A percentile compares a stretch with the other conserved stretches of the same genome.
Evolutionary conservation across 352 stramenopile species (phyloP).

Genomic region (Phytophthora tentaculata): DNA sequence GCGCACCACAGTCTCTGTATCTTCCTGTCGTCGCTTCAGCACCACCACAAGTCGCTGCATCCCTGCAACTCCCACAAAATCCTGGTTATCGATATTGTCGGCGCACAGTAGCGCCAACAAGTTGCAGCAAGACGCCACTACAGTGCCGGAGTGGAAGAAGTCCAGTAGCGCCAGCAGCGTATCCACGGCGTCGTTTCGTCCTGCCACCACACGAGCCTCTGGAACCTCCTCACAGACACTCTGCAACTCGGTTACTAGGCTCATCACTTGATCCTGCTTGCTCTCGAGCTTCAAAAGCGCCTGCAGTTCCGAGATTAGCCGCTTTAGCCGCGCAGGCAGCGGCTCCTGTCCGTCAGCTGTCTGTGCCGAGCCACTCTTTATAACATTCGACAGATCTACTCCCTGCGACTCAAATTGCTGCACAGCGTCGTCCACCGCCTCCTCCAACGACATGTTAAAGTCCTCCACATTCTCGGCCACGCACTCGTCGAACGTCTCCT

Average conservation of each 20-base stretch:
- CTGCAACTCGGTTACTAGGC: conserved; percentile 37
- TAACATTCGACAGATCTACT: conserved; percentile 87
- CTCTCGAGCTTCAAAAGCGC: conserved; percentile 3
- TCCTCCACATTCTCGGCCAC: conserved; percentile 91
- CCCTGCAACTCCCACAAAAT: conserved; percentile 55
- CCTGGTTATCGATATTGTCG: conserved; percentile 66
- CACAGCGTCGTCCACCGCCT: conserved; percentile 80
- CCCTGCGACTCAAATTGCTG: conserved; percentile 89
- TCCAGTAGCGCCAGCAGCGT: conserved; percentile 51
- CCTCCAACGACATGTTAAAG: conserved; percentile 87
- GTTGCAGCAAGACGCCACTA: conserved; percentile 21
- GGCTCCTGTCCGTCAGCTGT: conserved; percentile 16
- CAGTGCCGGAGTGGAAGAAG: neutral
- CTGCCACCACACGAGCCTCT: conserved; percentile 67
- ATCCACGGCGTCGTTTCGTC: conserved; percentile 61
- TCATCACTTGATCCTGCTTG: conserved; percentile 19
- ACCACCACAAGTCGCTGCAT: conserved; percentile 45
- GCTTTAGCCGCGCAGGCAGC: conserved; percentile 42
- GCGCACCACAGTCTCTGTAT: conserved; percentile 20
- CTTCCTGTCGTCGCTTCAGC: conserved; percentile 18
- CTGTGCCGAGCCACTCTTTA: conserved; percentile 46
- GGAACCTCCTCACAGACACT: conserved; percentile 49
- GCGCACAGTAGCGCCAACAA: conserved; percentile 48
- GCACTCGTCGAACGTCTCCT: conserved; percentile 91
- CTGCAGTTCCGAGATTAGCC: conserved; percentile 39